Evolutionary conservation across 441 rosid species (phyloP).

Genomic region (Isatis lusitanica): DNA sequence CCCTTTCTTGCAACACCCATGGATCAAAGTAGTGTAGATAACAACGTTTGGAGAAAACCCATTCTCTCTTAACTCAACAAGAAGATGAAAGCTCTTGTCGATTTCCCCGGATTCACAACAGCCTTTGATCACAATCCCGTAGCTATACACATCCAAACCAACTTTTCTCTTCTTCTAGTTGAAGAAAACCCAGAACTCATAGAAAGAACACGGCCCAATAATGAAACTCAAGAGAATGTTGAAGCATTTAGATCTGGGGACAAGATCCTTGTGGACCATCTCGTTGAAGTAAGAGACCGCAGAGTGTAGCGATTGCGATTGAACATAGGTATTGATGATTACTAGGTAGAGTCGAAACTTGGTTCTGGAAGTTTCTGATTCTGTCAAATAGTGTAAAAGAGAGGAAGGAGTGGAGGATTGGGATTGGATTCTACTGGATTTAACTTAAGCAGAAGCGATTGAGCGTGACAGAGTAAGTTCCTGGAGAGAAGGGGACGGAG

Average conservation of each 20-base stretch:
- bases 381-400: conserved; percentile 48
- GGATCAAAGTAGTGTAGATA: conserved; percentile 70
- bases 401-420: conserved; percentile 47
- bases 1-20: conserved; percentile 78
- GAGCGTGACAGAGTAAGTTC: conserved; percentile 45
- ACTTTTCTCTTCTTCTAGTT: conserved; percentile 36
- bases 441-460: conserved; percentile 46
- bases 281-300: conserved; percentile 50
- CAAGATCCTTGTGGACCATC: conserved; percentile 52
- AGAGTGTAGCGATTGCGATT: conserved; percentile 40
- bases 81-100: conserved; percentile 47
- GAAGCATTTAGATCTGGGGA: conserved; percentile 44
- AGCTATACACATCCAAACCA: conserved; percentile 59
- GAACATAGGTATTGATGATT: conserved; percentile 52
- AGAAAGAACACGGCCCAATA: conserved; percentile 42
- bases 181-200: conserved; percentile 51
- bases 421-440: conserved; percentile 49
- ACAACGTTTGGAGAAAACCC: conserved; percentile 61
- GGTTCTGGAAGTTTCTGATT: conserved; percentile 24
- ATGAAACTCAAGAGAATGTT: conserved; percentile 49
- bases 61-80: conserved; percentile 46
- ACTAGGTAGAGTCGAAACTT: conserved; percentile 46
- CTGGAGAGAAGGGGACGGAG: conserved; percentile 47
- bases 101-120: conserved; percentile 63
- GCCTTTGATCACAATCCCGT: conserved; percentile 70